These are phyloP conservation scores for Prunus yedoensis DNA, from an alignment of 331 rosid genomes.

Conservation along the genomic window DNA sequence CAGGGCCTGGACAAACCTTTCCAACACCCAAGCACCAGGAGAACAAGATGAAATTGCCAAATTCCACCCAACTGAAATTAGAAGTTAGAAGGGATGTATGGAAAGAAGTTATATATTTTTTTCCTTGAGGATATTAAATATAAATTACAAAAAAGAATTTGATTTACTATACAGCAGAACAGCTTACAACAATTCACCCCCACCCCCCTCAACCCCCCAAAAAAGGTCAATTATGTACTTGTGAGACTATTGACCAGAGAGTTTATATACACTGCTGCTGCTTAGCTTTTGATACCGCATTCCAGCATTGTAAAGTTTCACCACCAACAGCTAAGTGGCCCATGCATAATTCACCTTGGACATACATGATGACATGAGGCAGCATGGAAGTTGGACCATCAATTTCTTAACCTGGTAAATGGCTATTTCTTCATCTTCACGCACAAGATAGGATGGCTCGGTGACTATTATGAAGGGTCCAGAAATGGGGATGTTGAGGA, in stretches of 20 bases:
- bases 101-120: neutral
- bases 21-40: too few relatives aligned
- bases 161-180: constrained; percentile 58
- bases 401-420: constrained; percentile 22
- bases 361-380: constrained; percentile 7
- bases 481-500: constrained; percentile 43
- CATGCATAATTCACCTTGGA: neutral
- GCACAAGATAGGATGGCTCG: constrained; percentile 16
- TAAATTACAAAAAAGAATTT: constrained; percentile 9
- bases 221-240: constrained; percentile 32
- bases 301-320: constrained; percentile 34
- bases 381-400: constrained; percentile 22
- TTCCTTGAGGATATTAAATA: constrained; percentile 27
- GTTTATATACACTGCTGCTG: constrained; percentile 63
- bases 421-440: constrained; percentile 27
- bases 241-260: constrained; percentile 36
- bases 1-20: too few relatives aligned
- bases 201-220: neutral
- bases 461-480: constrained; percentile 54
- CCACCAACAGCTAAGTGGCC: constrained; percentile 27
- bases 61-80: neutral
- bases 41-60: too few relatives aligned
- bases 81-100: neutral
- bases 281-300: constrained; percentile 24
- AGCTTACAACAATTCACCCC: constrained; percentile 31